Conservation (phyloP, 495 filamentous ascomycete genomes). For the Talaromyces adpressus region DNA sequence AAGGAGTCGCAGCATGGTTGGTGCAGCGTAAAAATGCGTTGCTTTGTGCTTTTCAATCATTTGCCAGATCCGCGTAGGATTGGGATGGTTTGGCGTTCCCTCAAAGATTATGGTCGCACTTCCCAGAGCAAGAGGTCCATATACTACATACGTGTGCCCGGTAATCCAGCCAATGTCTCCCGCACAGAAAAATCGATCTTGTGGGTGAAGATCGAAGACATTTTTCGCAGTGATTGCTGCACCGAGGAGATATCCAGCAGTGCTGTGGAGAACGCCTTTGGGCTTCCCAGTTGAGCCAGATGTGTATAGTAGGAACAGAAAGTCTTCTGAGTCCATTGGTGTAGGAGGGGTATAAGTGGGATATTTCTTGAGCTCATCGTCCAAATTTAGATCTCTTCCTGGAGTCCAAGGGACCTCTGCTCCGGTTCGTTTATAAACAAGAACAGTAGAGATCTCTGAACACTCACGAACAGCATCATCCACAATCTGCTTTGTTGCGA, state of each 20-base stretch:
- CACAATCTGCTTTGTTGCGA: conserved; percentile 75
- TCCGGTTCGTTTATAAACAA: conserved; percentile 95
- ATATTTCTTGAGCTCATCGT: conserved; percentile 94
- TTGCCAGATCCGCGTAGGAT: conserved; percentile 98
- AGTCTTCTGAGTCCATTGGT: conserved; percentile 84
- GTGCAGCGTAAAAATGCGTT: conserved; percentile 97
- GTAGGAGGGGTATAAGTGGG: conserved; percentile 81
- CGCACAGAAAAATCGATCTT: conserved; percentile 91
- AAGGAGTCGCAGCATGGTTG: conserved; percentile 83
- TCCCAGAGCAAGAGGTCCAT: conserved; percentile 87
- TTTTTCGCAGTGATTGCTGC: conserved; percentile 94
- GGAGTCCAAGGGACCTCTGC: conserved; percentile 84
- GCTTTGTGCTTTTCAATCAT: conserved; percentile 91
- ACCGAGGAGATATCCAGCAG: conserved; percentile 86
- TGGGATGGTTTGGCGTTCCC: conserved; percentile 92
- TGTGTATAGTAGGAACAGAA: conserved; percentile 94
- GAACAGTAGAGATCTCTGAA: conserved; percentile 74
- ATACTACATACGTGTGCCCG: conserved; percentile 96
- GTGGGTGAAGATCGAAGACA: conserved; percentile 93
- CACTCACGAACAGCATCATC: conserved; percentile 97
- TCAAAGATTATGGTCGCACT: conserved; percentile 93
- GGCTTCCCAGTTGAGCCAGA: conserved; percentile 98
- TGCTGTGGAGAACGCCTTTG: conserved; percentile 98
- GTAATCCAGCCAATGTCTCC: conserved; percentile 99
- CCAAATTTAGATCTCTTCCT: conserved; percentile 94